Evolutionary conservation across 805 yeast genomes (phyloP).

Genomic region (Hanseniaspora occidentalis): DNA sequence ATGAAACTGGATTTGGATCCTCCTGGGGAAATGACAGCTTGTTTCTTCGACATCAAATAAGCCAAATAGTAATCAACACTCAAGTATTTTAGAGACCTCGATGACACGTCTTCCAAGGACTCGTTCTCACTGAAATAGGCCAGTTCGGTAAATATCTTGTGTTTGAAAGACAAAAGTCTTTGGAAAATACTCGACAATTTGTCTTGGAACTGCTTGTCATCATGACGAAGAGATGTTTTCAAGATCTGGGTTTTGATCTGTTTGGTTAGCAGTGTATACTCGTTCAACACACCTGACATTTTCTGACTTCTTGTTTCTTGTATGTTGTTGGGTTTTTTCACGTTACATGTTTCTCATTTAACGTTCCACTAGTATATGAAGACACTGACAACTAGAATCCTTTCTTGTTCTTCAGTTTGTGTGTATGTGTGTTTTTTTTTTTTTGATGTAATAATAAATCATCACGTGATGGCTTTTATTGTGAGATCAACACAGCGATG

Average conservation of each 20-base stretch:
- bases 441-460: too few species aligned
- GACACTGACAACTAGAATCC: too few species aligned
- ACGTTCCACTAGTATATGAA: too few species aligned
- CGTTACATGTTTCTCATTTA: too few species aligned
- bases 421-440: too few species aligned
- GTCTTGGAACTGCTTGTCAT: slow-evolving; percentile 31
- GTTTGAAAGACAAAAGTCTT: slow-evolving; percentile 33
- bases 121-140: slow-evolving; percentile 66
- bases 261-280: slow-evolving; percentile 13
- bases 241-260: slow-evolving; percentile 11
- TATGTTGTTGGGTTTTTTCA: not conserved
- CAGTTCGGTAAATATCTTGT: slow-evolving; percentile 29
- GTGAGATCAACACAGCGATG: too few species aligned
- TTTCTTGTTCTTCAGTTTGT: too few species aligned
- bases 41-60: slow-evolving; percentile 18
- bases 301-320: not conserved
- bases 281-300: slow-evolving; percentile 6
- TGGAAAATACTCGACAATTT: slow-evolving; percentile 26
- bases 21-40: slow-evolving; percentile 8
- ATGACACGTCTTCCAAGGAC: slow-evolving; percentile 51
- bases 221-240: slow-evolving; percentile 25
- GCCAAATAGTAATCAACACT: slow-evolving; percentile 51
- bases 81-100: slow-evolving; percentile 49
- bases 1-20: slow-evolving; percentile 4
- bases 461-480: too few species aligned